Base-by-base conservation (phyloP, 2,329 filamentous ascomycete genomes). In the Metarhizium guizhouense region DNA sequence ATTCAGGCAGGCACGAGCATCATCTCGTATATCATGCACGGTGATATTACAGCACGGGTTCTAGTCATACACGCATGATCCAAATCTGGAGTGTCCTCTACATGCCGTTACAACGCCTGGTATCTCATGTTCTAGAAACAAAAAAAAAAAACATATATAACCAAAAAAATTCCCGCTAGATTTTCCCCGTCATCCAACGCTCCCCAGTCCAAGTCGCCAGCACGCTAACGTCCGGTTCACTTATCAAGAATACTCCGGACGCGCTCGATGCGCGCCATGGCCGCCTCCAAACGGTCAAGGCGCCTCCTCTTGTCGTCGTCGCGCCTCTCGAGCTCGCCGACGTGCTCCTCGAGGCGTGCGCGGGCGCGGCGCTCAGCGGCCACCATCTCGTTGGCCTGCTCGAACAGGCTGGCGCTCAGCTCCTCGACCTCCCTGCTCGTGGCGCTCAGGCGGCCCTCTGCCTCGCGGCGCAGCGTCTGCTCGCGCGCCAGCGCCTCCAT, bases 361-460 rank as follows among this genome's bases (percentile, higher is more conserved):
- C 87, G 75, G 38, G 86, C 86, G 56, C 83, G 79, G 47, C 89
- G 76, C 75, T 94, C 89, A 18, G 80, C 76, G 2, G 89, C 88
- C 20, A 94, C 89, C 89, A 94, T 94, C 72, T 91, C 84, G 68
- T 94, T 94, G 53, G 89, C 89, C 73, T 92, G 85, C 72, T 88
- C 84, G 68, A 94, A 94, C 54, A 94, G 73, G 52, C 80, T 81
- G 20, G 82, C 86, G 64, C 82, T 88, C 60, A 94, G 74, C 71
- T 94, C 89, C 71, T 93, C 89, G 20, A 93, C 80, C 73, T 94
- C 89, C 13, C 75, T 77, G 64, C 82, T 85, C 52, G 88, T 86
- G 52, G 83, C 80, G 60, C 77, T 78, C 20, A 90, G 74, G 59
- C 82, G 80, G 52, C 80, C 79, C 72, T 94, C 89, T 1, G 88